phyloP scores from a whole-genome alignment of 108 stramenopile genomes.

The Cyclostephanos invisitatus region DNA sequence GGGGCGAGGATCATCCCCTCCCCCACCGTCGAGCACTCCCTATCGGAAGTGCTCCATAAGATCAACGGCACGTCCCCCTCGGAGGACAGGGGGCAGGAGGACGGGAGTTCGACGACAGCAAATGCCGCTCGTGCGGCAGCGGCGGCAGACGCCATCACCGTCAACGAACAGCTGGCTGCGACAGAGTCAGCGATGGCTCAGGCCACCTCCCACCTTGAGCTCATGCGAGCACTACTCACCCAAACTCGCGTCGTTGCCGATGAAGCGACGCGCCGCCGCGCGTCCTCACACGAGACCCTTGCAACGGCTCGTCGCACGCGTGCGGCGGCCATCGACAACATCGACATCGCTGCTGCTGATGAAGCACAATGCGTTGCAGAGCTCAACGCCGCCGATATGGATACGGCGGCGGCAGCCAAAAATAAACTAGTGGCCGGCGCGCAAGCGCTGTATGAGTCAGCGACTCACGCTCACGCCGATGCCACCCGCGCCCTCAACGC shows the following conservation, averaged over 20 bases:
- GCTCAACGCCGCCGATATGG: neutral
- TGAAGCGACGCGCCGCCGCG: neutral
- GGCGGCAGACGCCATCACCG: neutral
- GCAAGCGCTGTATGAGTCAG: neutral
- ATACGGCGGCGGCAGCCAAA: neutral
- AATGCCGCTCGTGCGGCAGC: neutral
- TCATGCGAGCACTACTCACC: neutral
- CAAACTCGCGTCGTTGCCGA: no score
- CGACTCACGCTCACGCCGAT: neutral
- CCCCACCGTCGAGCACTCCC: conserved; percentile 6
- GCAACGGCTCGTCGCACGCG: no score
- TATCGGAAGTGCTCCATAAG: conserved; percentile 2
- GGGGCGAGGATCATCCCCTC: neutral
- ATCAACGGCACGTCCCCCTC: conserved; percentile 6
- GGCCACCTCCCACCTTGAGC: neutral
- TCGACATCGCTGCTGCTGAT: neutral
- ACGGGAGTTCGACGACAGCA: no score
- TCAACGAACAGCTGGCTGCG: neutral
- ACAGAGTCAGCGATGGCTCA: no score
- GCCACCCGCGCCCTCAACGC: neutral
- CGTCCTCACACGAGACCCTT: neutral
- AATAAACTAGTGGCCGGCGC: neutral
- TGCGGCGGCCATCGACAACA: neutral
- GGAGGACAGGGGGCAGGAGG: neutral
- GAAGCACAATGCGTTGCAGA: no score